Percentiles rank a stretch among this genome's conserved stretches.
Evolutionary conservation across 768 basidiomycete genomes (phyloP).

Genomic region (Suillus ampliporus): DNA sequence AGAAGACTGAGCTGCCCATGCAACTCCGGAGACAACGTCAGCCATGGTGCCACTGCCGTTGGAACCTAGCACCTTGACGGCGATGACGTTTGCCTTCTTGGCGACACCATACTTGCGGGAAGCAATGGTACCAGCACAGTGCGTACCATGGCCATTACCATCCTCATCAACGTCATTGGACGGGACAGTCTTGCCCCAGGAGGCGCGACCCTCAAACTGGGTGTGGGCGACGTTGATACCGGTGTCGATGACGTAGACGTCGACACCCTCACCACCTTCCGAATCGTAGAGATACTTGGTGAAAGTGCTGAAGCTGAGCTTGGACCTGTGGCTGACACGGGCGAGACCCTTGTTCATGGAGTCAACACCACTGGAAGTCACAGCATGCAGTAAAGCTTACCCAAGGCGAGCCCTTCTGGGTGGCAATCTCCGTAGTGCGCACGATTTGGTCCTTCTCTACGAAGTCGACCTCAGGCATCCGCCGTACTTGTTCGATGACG

Average conservation of each 20-base stretch:
- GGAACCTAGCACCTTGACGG: slow-evolving; percentile 93
- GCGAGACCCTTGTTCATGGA: slow-evolving; percentile 77
- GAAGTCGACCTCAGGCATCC: slow-evolving; percentile 88
- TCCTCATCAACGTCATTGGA: slow-evolving; percentile 83
- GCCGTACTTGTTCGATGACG: slow-evolving; percentile 77
- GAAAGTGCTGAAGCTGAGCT: slow-evolving; percentile 82
- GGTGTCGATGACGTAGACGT: slow-evolving; percentile 88
- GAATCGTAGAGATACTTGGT: slow-evolving; percentile 75
- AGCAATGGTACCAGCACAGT: slow-evolving; percentile 97
- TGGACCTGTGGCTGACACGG: slow-evolving; percentile 86
- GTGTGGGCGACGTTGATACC: slow-evolving; percentile 87
- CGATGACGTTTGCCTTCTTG: slow-evolving; percentile 87
- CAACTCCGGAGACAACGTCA: slow-evolving; percentile 89
- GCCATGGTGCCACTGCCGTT: slow-evolving; percentile 95
- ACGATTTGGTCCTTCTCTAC: slow-evolving; percentile 95
- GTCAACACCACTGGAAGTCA: slow-evolving; percentile 18
- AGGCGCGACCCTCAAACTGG: slow-evolving; percentile 89
- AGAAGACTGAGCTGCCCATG: slow-evolving; percentile 70
- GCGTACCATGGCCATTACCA: slow-evolving; percentile 94
- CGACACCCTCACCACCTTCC: slow-evolving; percentile 89
- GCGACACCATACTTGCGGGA: slow-evolving; percentile 94
- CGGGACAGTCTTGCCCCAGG: slow-evolving; percentile 95
- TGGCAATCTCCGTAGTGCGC: slow-evolving; percentile 51
- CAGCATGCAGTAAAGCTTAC: slow-evolving; percentile 48
- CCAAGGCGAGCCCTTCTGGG: slow-evolving; percentile 84